Evolutionary conservation across 2,329 filamentous ascomycete genomes (phyloP).

Genomic region (Monosporascus cannonballus): DNA sequence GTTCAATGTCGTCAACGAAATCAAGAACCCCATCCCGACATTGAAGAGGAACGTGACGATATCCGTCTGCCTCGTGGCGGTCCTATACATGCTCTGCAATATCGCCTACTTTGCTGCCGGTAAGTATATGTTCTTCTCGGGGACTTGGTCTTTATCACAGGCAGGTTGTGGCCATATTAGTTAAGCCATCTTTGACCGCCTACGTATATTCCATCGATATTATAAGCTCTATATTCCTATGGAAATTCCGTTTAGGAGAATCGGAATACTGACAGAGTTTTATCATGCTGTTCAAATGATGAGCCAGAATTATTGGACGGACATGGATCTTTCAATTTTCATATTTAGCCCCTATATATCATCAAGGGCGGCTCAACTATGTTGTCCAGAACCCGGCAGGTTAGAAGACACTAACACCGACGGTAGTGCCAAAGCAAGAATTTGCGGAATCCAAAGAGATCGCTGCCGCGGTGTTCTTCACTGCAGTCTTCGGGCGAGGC

Average conservation of each 20-base stretch:
- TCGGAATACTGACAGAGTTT: too few relatives aligned
- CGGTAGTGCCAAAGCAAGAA: conserved; percentile 41
- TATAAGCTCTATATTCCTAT: too few relatives aligned
- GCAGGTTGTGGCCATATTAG: too few relatives aligned
- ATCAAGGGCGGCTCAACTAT: too few relatives aligned
- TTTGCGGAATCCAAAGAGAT: conserved; percentile 45
- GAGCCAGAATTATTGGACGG: too few relatives aligned
- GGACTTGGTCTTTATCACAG: not conserved
- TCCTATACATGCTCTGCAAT: conserved; percentile 53
- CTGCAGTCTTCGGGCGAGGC: conserved; percentile 46
- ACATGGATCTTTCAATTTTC: too few relatives aligned
- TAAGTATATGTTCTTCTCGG: conserved; percentile 7
- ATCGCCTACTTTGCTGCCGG: conserved; percentile 54
- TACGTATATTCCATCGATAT: too few relatives aligned
- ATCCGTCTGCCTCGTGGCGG: conserved; percentile 43
- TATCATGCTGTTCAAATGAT: too few relatives aligned
- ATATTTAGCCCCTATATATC: too few relatives aligned
- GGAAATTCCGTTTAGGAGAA: too few relatives aligned
- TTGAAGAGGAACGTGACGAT: conserved; percentile 44
- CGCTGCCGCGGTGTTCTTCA: conserved; percentile 52
- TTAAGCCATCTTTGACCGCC: too few relatives aligned
- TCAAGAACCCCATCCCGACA: conserved; percentile 49
- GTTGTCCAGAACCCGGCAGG: too few relatives aligned
- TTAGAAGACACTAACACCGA: not conserved
- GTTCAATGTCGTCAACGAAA: conserved; percentile 55